phyloP scores from a whole-genome alignment of 805 yeast species.

The Kluyveromyces starmeri region DNA sequence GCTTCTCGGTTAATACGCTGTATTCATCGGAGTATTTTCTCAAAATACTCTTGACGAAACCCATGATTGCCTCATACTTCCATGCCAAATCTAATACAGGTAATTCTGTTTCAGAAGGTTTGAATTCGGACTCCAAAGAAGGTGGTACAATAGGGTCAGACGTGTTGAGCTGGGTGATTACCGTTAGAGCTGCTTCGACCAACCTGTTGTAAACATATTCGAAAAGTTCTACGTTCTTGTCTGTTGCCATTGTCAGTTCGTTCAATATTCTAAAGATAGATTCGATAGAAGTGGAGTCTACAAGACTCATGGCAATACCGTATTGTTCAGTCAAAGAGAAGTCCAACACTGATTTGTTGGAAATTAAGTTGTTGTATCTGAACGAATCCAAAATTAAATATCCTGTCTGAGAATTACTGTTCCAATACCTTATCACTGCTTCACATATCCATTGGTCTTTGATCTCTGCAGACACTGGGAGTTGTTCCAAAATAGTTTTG shows the following conservation, averaged over 20 bases:
- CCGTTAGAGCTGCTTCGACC: slow-evolving; percentile 15
- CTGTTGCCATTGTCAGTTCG: slow-evolving; percentile 16
- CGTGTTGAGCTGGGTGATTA: slow-evolving; percentile 16
- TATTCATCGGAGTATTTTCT: slow-evolving; percentile 41
- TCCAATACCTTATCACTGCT: slow-evolving; percentile 58
- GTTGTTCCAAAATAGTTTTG: slow-evolving; percentile 23
- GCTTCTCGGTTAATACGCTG: slow-evolving; percentile 23
- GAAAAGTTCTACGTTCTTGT: slow-evolving; percentile 20
- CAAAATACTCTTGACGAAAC: slow-evolving; percentile 32
- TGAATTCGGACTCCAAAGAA: slow-evolving; percentile 16
- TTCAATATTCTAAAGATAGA: slow-evolving; percentile 31
- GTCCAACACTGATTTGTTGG: slow-evolving; percentile 34
- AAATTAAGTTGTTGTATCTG: slow-evolving; percentile 36
- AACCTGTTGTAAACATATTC: slow-evolving; percentile 24
- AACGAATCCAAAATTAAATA: slow-evolving; percentile 48
- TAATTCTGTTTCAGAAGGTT: slow-evolving; percentile 23
- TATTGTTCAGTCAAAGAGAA: slow-evolving; percentile 33
- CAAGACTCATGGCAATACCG: slow-evolving; percentile 30
- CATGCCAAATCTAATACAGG: slow-evolving; percentile 31
- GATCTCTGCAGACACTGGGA: slow-evolving; percentile 22
- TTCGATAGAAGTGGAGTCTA: slow-evolving; percentile 40
- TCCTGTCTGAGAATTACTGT: slow-evolving; percentile 55
- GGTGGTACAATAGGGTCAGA: slow-evolving; percentile 15
- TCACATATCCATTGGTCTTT: slow-evolving; percentile 41
- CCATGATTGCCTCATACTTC: slow-evolving; percentile 34